Conservation (phyloP, 352 stramenopile genomes). For the Phytophthora melonis region DNA sequence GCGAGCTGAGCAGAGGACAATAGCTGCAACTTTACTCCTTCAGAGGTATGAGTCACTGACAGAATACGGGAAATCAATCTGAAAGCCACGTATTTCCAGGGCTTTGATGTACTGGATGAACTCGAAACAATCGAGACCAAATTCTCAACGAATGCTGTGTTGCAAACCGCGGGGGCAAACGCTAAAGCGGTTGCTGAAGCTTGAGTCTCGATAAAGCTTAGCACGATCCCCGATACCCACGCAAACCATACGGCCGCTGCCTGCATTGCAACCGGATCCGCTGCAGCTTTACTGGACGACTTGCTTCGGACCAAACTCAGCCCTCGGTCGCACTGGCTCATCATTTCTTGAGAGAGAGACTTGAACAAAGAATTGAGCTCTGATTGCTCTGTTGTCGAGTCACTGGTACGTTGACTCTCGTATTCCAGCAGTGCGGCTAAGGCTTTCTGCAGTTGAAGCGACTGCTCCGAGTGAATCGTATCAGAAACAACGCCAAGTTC, state of each 20-base stretch:
- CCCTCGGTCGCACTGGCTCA: slow-evolving; percentile 19
- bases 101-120: slow-evolving; percentile 1
- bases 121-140: slow-evolving; percentile 34
- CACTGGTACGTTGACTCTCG: slow-evolving; percentile 13
- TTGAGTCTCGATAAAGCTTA: slow-evolving; percentile 20
- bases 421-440: slow-evolving; percentile 18
- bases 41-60: slow-evolving; percentile 1
- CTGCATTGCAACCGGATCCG: slow-evolving; percentile 5
- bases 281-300: slow-evolving; percentile 11
- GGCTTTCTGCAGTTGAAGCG: slow-evolving; percentile 27
- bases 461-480: slow-evolving; percentile 3
- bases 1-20: slow-evolving; percentile 28
- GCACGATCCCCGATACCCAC: slow-evolving; percentile 43
- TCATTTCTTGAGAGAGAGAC: slow-evolving; percentile 40
- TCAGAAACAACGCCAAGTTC: slow-evolving; percentile 5
- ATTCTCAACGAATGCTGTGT: slow-evolving; percentile 38
- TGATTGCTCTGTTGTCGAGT: not conserved
- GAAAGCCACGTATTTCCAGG: slow-evolving; percentile 49
- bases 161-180: slow-evolving; percentile 25
- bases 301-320: slow-evolving; percentile 10
- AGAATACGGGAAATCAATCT: slow-evolving; percentile 37
- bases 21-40: slow-evolving; percentile 1
- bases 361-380: slow-evolving; percentile 33
- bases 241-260: slow-evolving; percentile 35
- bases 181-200: not conserved